These are phyloP conservation scores for Lithospermum erythrorhizon DNA, from an alignment of 257 asterid genomes.

Conservation along the genomic window DNA sequence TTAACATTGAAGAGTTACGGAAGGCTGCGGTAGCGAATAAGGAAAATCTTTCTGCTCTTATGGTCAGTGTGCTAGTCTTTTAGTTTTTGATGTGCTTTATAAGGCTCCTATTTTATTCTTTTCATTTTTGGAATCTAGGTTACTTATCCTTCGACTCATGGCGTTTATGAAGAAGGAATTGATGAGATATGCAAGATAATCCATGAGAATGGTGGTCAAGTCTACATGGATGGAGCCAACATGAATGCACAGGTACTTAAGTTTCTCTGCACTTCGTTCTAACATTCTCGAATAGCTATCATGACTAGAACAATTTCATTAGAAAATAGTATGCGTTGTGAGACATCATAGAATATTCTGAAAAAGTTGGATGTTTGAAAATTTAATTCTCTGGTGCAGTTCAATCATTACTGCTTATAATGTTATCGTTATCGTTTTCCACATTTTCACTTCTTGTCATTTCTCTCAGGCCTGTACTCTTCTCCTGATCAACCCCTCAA, in stretches of 20 bases:
- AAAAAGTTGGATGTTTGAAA: too few species aligned
- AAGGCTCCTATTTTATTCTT: constrained; percentile 6
- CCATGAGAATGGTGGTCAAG: constrained; percentile 98
- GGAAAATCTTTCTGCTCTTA: constrained; percentile 79
- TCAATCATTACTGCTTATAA: too few species aligned
- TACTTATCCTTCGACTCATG: constrained; percentile 98
- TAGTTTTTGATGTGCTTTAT: constrained; percentile 2
- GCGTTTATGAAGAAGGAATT: constrained; percentile 96
- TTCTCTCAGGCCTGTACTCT: too few species aligned
- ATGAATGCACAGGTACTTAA: constrained; percentile 94
- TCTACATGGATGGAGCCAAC: constrained; percentile 99
- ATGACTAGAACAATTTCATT: background rate
- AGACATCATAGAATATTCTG: too few species aligned
- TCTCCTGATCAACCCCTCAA: too few species aligned
- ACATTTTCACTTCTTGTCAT: too few species aligned
- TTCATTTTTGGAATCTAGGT: constrained; percentile 39
- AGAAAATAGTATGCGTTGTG: too few species aligned
- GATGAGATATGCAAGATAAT: constrained; percentile 92
- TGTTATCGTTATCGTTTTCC: too few species aligned
- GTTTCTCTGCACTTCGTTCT: background rate
- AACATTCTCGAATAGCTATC: background rate
- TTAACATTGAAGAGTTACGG: constrained; percentile 74
- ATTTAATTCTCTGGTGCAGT: too few species aligned
- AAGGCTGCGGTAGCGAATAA: constrained; percentile 83
- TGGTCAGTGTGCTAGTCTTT: constrained; percentile 37